Percentiles rank a stretch among this genome's conserved stretches.
phyloP scores from a whole-genome alignment of 345 rosid species.

The Murraya paniculata region DNA sequence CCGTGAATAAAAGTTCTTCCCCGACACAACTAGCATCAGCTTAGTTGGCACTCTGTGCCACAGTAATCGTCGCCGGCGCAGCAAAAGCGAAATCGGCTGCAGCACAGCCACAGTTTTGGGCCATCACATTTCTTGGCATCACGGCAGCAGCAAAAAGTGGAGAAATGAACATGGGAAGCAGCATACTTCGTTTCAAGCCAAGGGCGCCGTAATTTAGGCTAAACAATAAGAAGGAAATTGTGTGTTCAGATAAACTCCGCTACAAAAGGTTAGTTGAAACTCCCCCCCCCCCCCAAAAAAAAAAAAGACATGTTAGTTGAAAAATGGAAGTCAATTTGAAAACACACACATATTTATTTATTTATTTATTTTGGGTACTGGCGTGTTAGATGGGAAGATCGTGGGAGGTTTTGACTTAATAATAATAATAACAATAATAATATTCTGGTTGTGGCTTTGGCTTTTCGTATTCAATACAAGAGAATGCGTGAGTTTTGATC shows the following conservation, averaged over 20 bases:
- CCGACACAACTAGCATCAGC: slow-evolving; percentile 53
- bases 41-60: slow-evolving; percentile 42
- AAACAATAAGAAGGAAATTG: neutral
- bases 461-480: neutral
- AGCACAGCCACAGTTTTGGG: slow-evolving; percentile 32
- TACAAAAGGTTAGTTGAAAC: neutral
- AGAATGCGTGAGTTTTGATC: no score
- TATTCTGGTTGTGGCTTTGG: neutral
- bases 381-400: neutral
- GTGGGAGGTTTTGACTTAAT: neutral
- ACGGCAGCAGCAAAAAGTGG: neutral
- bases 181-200: neutral
- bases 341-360: no score
- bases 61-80: slow-evolving; percentile 27
- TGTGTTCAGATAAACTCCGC: neutral
- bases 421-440: neutral
- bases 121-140: neutral
- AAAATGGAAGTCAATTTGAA: neutral
- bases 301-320: no score
- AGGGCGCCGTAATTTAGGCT: neutral
- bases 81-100: slow-evolving; percentile 17
- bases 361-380: no score
- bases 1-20: slow-evolving; percentile 54
- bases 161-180: neutral
- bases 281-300: no score